Evolutionary conservation across 495 filamentous ascomycete species (phyloP).

Genomic region (Letharia columbiana): DNA sequence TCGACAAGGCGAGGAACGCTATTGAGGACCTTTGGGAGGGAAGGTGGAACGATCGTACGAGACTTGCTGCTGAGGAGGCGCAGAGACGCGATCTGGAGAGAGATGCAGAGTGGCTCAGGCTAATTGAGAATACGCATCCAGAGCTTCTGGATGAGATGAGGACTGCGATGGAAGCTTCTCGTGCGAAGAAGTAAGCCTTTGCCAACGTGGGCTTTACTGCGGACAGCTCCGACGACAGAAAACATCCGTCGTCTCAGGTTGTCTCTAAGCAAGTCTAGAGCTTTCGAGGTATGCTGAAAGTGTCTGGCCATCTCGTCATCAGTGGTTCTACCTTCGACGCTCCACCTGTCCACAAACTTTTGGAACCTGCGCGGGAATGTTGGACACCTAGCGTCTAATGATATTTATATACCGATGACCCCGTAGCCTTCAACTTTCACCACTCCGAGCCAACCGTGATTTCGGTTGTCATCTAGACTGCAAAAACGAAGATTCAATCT

Average conservation of each 20-base stretch:
- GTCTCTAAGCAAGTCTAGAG: background rate
- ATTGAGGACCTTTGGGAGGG: slow-evolving; percentile 31
- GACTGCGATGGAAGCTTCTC: slow-evolving; percentile 4
- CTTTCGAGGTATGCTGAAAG: background rate
- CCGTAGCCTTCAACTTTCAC: too few species aligned
- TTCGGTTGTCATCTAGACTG: background rate
- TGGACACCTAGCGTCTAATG: background rate
- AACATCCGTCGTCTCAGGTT: background rate
- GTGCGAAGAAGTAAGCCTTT: background rate
- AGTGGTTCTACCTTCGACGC: too few species aligned
- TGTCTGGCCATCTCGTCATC: background rate
- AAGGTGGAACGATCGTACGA: slow-evolving; percentile 28
- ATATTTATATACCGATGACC: background rate
- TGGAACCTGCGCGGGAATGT: background rate
- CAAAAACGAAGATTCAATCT: background rate
- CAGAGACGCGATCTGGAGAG: slow-evolving; percentile 21
- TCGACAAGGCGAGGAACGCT: slow-evolving; percentile 27
- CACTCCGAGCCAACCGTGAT: too few species aligned
- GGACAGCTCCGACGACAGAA: too few species aligned
- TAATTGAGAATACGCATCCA: slow-evolving; percentile 18
- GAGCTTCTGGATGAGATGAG: slow-evolving; percentile 22
- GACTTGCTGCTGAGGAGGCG: slow-evolving; percentile 25
- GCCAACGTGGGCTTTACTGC: background rate
- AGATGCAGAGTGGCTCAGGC: slow-evolving; percentile 26
- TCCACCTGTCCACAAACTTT: too few species aligned